These are phyloP conservation scores for Linanthus parryae DNA, from an alignment of 148 eudicot genomes.

Conservation along the genomic window DNA sequence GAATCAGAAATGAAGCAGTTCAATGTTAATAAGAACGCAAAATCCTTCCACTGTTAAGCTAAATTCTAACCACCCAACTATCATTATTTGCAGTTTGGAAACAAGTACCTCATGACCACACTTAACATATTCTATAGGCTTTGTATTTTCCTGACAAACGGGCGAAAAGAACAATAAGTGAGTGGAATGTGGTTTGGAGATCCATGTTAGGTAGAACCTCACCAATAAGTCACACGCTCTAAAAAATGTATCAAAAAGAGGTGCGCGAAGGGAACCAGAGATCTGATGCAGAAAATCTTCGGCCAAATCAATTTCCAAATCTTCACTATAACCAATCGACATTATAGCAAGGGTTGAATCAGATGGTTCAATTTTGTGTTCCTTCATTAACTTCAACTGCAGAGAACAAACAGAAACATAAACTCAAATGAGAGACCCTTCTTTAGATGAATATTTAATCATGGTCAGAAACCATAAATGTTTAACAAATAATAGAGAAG, in stretches of 20 bases:
- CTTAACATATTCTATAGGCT: not conserved
- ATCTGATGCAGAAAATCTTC: conserved; percentile 56
- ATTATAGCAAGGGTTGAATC: conserved; percentile 65
- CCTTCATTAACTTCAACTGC: conserved; percentile 66
- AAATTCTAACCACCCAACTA: too few relatives aligned
- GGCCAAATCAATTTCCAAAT: conserved; percentile 63
- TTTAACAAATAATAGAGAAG: conserved; percentile 5
- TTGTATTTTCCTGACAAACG: not conserved
- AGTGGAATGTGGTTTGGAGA: not conserved
- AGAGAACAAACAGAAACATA: conserved; percentile 11
- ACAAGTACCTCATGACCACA: not conserved
- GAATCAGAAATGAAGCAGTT: too few relatives aligned
- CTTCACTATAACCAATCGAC: conserved; percentile 57
- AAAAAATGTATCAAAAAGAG: conserved; percentile 61
- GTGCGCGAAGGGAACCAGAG: conserved; percentile 18
- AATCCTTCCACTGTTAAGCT: too few relatives aligned
- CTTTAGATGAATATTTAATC: conserved; percentile 4
- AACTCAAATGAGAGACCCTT: not conserved
- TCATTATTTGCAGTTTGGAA: too few relatives aligned
- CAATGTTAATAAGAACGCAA: too few relatives aligned
- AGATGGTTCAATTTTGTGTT: conserved; percentile 49
- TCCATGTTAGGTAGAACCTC: conserved; percentile 11
- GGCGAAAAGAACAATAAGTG: not conserved
- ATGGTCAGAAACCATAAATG: conserved; percentile 1
- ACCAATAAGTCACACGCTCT: conserved; percentile 65